phyloP scores from a whole-genome alignment of 805 yeast species.

The Candida oleophila region DNA sequence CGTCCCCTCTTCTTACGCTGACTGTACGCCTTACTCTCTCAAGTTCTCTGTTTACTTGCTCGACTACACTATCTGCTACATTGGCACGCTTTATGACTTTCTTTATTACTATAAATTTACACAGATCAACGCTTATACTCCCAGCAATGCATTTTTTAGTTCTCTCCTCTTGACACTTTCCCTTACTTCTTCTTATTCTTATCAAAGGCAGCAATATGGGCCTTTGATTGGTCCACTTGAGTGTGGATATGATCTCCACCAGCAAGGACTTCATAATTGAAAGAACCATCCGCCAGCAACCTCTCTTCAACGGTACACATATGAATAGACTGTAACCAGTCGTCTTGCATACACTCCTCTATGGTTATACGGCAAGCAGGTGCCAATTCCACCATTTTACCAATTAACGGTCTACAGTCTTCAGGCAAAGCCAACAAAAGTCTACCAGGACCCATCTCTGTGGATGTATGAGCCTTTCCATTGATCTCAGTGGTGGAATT shows the following conservation, averaged over 20 bases:
- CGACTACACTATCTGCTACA: background rate
- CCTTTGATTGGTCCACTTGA: constrained; percentile 87
- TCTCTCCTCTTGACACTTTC: background rate
- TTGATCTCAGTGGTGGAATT: constrained; percentile 10
- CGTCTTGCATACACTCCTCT: constrained; percentile 73
- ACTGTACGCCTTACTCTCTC: no score
- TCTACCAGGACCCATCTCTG: constrained; percentile 69
- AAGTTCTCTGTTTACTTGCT: no score
- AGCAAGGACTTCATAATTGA: constrained; percentile 35
- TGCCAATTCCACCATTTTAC: constrained; percentile 78
- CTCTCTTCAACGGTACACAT: constrained; percentile 65
- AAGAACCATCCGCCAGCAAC: constrained; percentile 35
- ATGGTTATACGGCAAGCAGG: constrained; percentile 84
- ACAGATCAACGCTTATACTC: no score
- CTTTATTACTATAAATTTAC: background rate
- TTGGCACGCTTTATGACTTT: background rate
- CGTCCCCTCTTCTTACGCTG: no score
- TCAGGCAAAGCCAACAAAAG: constrained; percentile 68
- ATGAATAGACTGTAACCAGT: constrained; percentile 61
- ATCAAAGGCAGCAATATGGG: constrained; percentile 92
- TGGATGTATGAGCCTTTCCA: constrained; percentile 58
- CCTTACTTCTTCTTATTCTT: constrained; percentile 64
- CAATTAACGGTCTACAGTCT: constrained; percentile 64
- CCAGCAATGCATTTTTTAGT: no score
- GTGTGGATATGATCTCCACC: constrained; percentile 78